These are phyloP conservation scores for Rhodotorula sp. DNA, from an alignment of 1,284 basidiomycete species.

Conservation along the genomic window DNA sequence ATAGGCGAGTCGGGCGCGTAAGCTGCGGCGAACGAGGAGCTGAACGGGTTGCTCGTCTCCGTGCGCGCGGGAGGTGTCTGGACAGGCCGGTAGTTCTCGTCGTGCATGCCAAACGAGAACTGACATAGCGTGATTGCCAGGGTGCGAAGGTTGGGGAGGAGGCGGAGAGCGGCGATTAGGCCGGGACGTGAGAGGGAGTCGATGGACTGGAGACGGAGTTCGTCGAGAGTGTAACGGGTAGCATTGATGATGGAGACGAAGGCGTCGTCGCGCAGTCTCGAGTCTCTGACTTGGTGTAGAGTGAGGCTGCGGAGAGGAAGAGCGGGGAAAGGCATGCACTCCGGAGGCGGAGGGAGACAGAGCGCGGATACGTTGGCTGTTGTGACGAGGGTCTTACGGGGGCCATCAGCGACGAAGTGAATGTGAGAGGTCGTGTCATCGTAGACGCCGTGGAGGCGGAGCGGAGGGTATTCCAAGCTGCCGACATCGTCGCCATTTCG, in stretches of 20 bases:
- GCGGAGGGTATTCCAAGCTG: no score
- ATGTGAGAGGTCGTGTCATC: no score
- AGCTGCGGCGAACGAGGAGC: neutral
- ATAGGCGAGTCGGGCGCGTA: neutral
- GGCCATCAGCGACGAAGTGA: no score
- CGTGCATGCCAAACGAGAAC: neutral
- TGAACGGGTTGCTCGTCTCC: neutral
- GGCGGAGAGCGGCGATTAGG: neutral
- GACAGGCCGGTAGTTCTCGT: neutral
- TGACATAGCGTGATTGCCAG: neutral
- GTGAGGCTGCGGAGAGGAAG: neutral
- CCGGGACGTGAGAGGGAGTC: neutral
- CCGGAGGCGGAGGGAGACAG: no score
- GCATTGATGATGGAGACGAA: neutral
- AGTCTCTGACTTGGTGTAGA: neutral
- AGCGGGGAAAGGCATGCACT: neutral
- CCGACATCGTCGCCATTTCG: no score
- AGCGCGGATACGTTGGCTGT: no score
- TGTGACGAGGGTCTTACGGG: no score
- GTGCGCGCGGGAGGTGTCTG: no score
- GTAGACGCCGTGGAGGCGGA: no score
- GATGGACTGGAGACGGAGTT: neutral
- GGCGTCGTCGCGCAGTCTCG: neutral
- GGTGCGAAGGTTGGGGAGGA: conserved; percentile 1
- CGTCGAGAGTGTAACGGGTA: neutral